phyloP scores from a whole-genome alignment of 129 eudicot species.

The sunflower (Helianthus annuus) region DNA sequence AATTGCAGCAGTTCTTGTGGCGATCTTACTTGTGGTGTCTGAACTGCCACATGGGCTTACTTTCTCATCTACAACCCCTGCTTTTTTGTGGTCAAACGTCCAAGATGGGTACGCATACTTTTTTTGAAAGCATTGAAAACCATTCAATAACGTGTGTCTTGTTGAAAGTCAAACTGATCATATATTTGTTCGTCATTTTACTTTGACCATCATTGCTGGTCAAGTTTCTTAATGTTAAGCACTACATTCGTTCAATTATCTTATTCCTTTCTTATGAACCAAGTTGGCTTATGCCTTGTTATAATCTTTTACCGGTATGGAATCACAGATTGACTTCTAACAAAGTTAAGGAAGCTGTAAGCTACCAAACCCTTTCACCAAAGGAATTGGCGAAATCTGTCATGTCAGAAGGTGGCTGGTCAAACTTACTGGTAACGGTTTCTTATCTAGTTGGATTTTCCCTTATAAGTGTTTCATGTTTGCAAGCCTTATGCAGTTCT shows the following conservation, averaged over 20 bases:
- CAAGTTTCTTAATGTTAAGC: neutral
- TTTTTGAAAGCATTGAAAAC: neutral
- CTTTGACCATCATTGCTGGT: neutral
- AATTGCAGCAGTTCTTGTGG: slow-evolving; percentile 38
- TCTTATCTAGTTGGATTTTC: slow-evolving; percentile 10
- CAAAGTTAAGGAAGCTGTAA: slow-evolving; percentile 64
- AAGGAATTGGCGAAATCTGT: slow-evolving; percentile 79
- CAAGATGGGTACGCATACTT: slow-evolving; percentile 46
- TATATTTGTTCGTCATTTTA: neutral
- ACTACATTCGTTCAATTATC: neutral
- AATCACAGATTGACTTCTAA: slow-evolving; percentile 29
- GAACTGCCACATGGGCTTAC: slow-evolving; percentile 52
- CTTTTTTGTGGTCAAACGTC: slow-evolving; percentile 72
- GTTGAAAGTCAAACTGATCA: neutral
- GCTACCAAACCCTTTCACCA: slow-evolving; percentile 71
- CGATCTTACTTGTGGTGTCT: slow-evolving; percentile 45
- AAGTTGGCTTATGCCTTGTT: neutral
- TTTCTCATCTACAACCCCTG: slow-evolving; percentile 58
- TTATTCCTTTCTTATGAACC: neutral
- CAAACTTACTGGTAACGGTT: slow-evolving; percentile 62
- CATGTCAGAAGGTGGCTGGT: slow-evolving; percentile 89
- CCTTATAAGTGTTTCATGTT: neutral
- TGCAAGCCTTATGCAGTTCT: slow-evolving; percentile 29
- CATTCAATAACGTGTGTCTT: slow-evolving; percentile 3
- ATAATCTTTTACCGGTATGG: slow-evolving; percentile 14